Conservation (phyloP, 2,329 filamentous ascomycete species). For the Cryphonectria carpinicola region DNA sequence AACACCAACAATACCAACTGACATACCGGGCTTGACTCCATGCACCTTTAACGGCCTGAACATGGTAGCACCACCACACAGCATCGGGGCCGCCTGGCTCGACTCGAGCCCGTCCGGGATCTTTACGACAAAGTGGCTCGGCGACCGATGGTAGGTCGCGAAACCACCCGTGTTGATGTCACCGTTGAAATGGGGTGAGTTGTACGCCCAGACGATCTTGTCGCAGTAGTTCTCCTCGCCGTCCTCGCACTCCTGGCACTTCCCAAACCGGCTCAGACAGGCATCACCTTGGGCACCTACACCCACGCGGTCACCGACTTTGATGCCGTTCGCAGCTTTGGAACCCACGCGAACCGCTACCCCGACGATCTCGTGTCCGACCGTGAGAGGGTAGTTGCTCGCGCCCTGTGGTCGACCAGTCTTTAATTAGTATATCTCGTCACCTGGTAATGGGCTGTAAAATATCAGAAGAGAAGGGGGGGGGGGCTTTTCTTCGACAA, state of each 20-base stretch:
- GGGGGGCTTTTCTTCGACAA: neutral
- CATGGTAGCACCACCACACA: slow-evolving; percentile 71
- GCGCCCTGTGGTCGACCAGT: slow-evolving; percentile 15
- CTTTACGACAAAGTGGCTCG: slow-evolving; percentile 49
- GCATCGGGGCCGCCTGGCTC: slow-evolving; percentile 60
- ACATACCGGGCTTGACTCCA: slow-evolving; percentile 67
- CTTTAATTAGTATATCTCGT: neutral
- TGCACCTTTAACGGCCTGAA: slow-evolving; percentile 61
- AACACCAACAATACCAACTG: slow-evolving; percentile 68
- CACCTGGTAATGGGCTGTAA: neutral
- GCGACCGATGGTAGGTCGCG: slow-evolving; percentile 38
- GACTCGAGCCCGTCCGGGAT: slow-evolving; percentile 47
- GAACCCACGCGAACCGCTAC: slow-evolving; percentile 58
- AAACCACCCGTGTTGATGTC: slow-evolving; percentile 62
- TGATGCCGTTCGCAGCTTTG: slow-evolving; percentile 49
- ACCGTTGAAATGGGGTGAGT: slow-evolving; percentile 53
- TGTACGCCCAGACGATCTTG: slow-evolving; percentile 55
- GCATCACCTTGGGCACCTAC: slow-evolving; percentile 63
- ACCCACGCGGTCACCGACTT: slow-evolving; percentile 66
- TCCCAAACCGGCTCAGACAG: slow-evolving; percentile 46
- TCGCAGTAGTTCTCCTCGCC: slow-evolving; percentile 47
- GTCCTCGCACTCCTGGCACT: slow-evolving; percentile 47
- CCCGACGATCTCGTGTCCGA: slow-evolving; percentile 70
- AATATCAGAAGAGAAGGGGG: neutral
- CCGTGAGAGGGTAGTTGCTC: slow-evolving; percentile 49